A percentile compares a stretch with the other conserved stretches of the same genome.
phyloP scores from a whole-genome alignment of 2,329 filamentous ascomycete species.

The Phymatotrichopsis omnivora region DNA sequence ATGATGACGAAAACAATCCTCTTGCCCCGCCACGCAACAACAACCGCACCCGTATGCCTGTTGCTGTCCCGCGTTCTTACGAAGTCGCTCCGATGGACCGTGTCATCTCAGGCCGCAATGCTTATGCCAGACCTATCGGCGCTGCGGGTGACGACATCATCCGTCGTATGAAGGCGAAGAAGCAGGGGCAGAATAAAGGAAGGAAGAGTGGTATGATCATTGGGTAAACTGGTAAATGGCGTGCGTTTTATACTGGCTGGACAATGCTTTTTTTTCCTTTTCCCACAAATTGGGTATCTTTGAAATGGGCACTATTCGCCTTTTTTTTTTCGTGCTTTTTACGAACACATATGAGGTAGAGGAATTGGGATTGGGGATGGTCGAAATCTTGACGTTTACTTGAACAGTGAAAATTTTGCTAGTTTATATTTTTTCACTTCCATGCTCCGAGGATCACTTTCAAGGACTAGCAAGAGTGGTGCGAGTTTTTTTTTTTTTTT shows the following conservation, averaged over 20 bases:
- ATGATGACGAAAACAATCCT: constrained; percentile 27
- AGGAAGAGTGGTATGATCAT: constrained; percentile 25
- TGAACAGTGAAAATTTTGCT: too few species aligned
- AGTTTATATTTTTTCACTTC: too few species aligned
- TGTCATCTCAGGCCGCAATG: constrained; percentile 20
- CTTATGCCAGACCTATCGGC: constrained; percentile 28
- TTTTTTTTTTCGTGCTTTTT: too few species aligned
- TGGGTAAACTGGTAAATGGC: constrained; percentile 5
- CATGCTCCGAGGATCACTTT: too few species aligned
- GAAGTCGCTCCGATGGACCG: constrained; percentile 29
- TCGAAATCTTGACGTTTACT: too few species aligned
- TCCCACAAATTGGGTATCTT: too few species aligned
- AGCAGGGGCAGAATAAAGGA: constrained; percentile 23
- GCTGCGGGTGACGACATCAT: constrained; percentile 31
- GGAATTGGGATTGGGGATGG: too few species aligned
- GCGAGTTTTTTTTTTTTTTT: too few species aligned
- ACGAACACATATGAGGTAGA: too few species aligned
- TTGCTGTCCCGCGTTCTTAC: constrained; percentile 29
- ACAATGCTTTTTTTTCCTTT: too few species aligned
- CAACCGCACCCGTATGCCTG: constrained; percentile 30
- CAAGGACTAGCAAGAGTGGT: too few species aligned
- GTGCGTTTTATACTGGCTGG: neutral
- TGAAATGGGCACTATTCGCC: too few species aligned
- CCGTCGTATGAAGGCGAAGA: constrained; percentile 30
- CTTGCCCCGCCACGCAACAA: constrained; percentile 30